phyloP scores from a whole-genome alignment of 768 basidiomycete species.

The Podaxis sp. region DNA sequence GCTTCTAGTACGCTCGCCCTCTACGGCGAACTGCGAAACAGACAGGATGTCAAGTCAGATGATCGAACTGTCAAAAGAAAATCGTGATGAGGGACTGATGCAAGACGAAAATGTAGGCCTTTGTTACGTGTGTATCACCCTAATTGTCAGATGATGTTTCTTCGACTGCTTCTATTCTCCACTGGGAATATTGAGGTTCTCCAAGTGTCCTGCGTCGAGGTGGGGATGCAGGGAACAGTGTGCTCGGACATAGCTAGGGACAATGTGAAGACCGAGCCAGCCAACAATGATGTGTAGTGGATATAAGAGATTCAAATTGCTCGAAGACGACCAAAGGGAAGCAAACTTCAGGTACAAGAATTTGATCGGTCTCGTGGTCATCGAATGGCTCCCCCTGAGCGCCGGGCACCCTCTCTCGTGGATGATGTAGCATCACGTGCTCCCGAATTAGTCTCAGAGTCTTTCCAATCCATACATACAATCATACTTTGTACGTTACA shows the following conservation, averaged over 20 bases:
- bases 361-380: neutral
- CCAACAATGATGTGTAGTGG: too few relatives aligned
- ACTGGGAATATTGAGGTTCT: neutral
- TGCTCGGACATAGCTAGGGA: neutral
- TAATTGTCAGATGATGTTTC: neutral
- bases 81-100: neutral
- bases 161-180: slow-evolving; percentile 2
- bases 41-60: neutral
- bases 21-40: neutral
- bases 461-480: slow-evolving; percentile 12
- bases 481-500: slow-evolving; percentile 21
- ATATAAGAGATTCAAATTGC: too few relatives aligned
- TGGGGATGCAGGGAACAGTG: neutral
- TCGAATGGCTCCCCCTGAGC: neutral
- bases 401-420: neutral
- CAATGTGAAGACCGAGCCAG: too few relatives aligned
- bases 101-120: neutral
- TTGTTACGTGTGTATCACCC: neutral
- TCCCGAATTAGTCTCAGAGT: slow-evolving; percentile 22
- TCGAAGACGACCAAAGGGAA: neutral
- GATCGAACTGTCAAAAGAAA: neutral
- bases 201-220: neutral
- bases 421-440: slow-evolving; percentile 31
- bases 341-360: slow-evolving; percentile 11
- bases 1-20: slow-evolving; percentile 3